These are phyloP conservation scores for Lepidium aucheri DNA, from an alignment of 345 rosid species.

Conservation along the genomic window DNA sequence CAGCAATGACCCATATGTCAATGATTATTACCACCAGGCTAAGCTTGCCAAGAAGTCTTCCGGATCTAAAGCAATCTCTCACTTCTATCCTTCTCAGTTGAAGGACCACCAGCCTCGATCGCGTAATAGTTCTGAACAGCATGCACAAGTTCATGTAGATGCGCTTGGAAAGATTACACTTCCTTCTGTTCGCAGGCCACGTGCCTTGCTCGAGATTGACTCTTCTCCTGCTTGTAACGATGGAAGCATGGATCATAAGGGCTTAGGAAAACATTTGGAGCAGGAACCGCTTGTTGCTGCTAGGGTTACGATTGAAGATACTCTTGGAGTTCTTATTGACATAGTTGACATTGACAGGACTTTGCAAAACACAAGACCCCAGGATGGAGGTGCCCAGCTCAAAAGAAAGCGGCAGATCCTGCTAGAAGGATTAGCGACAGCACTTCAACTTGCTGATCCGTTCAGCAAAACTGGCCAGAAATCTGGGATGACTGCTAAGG, in stretches of 20 bases:
- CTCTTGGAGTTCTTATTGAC: slow-evolving; percentile 63
- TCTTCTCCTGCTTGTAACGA: slow-evolving; percentile 42
- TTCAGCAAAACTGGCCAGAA: slow-evolving; percentile 58
- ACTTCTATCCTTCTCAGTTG: slow-evolving; percentile 72
- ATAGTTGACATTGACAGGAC: slow-evolving; percentile 88
- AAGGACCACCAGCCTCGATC: slow-evolving; percentile 76
- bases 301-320: slow-evolving; percentile 85
- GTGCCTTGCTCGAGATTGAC: slow-evolving; percentile 72
- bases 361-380: slow-evolving; percentile 58
- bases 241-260: slow-evolving; percentile 49
- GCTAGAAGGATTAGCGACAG: slow-evolving; percentile 81
- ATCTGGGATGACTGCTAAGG: slow-evolving; percentile 52
- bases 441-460: slow-evolving; percentile 90
- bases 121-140: slow-evolving; percentile 66
- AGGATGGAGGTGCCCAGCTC: slow-evolving; percentile 80
- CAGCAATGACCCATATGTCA: slow-evolving; percentile 77
- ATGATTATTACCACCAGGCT: slow-evolving; percentile 98
- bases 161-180: slow-evolving; percentile 60
- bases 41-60: slow-evolving; percentile 58
- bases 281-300: slow-evolving; percentile 98
- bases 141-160: slow-evolving; percentile 48
- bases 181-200: slow-evolving; percentile 62
- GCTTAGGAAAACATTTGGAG: slow-evolving; percentile 71
- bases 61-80: slow-evolving; percentile 48
- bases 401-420: slow-evolving; percentile 64